Base-by-base conservation (phyloP, 2,329 filamentous ascomycete species). In the Gnomoniopsis sp. region DNA sequence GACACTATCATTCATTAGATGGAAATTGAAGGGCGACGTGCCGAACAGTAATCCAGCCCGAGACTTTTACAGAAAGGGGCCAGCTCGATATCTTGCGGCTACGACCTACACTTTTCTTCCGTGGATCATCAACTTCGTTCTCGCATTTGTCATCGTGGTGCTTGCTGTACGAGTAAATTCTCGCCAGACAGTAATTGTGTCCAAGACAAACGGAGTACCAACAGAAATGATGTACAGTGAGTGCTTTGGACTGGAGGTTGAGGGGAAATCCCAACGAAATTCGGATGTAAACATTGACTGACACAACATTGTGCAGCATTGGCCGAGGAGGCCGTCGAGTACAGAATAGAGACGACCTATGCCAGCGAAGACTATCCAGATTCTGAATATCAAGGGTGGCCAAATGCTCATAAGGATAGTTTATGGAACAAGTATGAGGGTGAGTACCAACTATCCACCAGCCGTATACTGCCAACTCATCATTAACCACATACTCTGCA, bases 401-500 rank as follows among this genome's bases (percentile, higher is more conserved):
- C 56, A 2, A 36, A 53, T 17, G 34, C 30, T 12, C 34, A 53
- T 3, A 53, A 49, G 21, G 56, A 58, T 23, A 48, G 15, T 8
- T 47, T 58, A 4, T 58, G 56, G 56, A 48, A 58, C 15, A 53
- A 53, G 21, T 58, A 58, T 22, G 56, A 58, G 48, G 53, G 53
- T 55, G 44, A 30, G 46, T 19, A 1, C 11, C 19, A 19, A 17
- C 14, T 12, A 30, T 12, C 33, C 11, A 4, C n/a, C n/a, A 23
- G 2, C 6, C 19, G 14, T 6, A 19, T 19, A 33, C 8, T 15
- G 19, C 21, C 15, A 8, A 11, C 53, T 41, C 10, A 19, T 17
- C 33, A 47, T 14, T 17, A 3, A 1, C 8, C 22, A 3, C 22
- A 7, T 23, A 17, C 44, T 6, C 4, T n/a, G 12, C n/a, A 7